Conservation (phyloP, 1,284 basidiomycete genomes). For the Phellopilus nigrolimitatus region DNA sequence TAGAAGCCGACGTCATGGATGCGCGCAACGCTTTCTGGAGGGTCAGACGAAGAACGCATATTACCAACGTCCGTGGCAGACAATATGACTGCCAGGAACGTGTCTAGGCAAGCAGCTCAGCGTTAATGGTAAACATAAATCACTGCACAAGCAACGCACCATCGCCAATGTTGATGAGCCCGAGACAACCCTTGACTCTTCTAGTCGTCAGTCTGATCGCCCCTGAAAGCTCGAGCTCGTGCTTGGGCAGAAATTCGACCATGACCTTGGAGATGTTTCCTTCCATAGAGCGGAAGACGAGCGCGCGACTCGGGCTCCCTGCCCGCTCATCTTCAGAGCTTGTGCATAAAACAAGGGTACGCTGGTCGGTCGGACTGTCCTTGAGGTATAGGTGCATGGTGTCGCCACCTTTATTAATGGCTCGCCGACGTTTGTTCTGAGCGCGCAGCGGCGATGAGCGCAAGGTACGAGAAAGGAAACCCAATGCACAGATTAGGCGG, state of each 20-base stretch:
- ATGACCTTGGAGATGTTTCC: conserved; percentile 57
- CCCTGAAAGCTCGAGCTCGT: conserved; percentile 63
- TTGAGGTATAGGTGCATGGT: conserved; percentile 66
- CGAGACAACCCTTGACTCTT: conserved; percentile 77
- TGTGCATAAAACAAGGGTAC: conserved; percentile 68
- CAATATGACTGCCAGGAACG: conserved; percentile 75
- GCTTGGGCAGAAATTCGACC: conserved; percentile 76
- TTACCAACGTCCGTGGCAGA: conserved; percentile 76
- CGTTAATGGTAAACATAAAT: background rate
- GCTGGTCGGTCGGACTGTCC: conserved; percentile 41
- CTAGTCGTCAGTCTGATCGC: conserved; percentile 60
- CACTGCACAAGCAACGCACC: conserved; percentile 38
- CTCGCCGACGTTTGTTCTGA: no score
- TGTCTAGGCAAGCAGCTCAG: conserved; percentile 43
- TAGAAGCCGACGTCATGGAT: conserved; percentile 80
- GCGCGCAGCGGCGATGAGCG: background rate
- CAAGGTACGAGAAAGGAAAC: no score
- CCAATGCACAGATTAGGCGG: no score
- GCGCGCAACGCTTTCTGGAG: conserved; percentile 59
- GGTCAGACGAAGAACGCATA: conserved; percentile 55
- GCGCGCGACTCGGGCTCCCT: conserved; percentile 53
- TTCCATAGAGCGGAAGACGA: conserved; percentile 67
- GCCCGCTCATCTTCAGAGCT: conserved; percentile 57
- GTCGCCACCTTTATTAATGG: no score
- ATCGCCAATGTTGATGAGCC: conserved; percentile 65